Percentiles rank a stretch among this genome's conserved stretches.
Conservation (phyloP, 2,329 filamentous ascomycete species). For the Aspergillus tanneri region DNA sequence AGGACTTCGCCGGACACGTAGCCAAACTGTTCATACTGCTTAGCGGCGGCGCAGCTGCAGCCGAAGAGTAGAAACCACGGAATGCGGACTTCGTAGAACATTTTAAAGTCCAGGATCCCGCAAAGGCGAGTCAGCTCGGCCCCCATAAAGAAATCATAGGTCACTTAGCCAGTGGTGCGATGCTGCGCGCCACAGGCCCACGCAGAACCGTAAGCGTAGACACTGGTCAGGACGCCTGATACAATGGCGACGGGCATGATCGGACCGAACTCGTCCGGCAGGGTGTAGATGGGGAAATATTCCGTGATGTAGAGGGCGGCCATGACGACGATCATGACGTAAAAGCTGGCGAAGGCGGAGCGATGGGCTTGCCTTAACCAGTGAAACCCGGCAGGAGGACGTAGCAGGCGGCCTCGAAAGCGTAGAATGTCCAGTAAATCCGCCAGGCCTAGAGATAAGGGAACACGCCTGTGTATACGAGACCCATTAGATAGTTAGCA, state of each 20-base stretch:
- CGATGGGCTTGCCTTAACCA: constrained; percentile 92
- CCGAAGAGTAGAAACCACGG: constrained; percentile 90
- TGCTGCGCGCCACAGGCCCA: constrained; percentile 77
- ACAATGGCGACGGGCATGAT: constrained; percentile 90
- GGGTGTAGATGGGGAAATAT: constrained; percentile 81
- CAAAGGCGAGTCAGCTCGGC: constrained; percentile 83
- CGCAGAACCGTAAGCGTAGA: constrained; percentile 84
- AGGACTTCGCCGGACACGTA: constrained; percentile 82
- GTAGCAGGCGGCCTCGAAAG: constrained; percentile 82
- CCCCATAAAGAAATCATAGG: constrained; percentile 92
- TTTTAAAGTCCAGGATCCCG: constrained; percentile 82
- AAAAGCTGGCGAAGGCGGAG: constrained; percentile 83
- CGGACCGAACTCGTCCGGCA: constrained; percentile 93
- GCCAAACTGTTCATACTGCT: constrained; percentile 79
- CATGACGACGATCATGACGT: constrained; percentile 73
- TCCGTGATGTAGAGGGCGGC: constrained; percentile 74
- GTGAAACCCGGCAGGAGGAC: constrained; percentile 82
- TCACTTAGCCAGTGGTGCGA: constrained; percentile 79
- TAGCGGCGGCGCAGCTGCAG: constrained; percentile 70
- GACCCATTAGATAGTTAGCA: constrained; percentile 63
- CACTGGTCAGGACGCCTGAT: constrained; percentile 78
- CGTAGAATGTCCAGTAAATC: constrained; percentile 92
- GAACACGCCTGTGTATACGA: constrained; percentile 81
- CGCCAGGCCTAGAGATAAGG: constrained; percentile 79
- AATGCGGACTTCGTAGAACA: constrained; percentile 92